Conservation (phyloP, 495 filamentous ascomycete species). For the Oleoguttula mirabilis region DNA sequence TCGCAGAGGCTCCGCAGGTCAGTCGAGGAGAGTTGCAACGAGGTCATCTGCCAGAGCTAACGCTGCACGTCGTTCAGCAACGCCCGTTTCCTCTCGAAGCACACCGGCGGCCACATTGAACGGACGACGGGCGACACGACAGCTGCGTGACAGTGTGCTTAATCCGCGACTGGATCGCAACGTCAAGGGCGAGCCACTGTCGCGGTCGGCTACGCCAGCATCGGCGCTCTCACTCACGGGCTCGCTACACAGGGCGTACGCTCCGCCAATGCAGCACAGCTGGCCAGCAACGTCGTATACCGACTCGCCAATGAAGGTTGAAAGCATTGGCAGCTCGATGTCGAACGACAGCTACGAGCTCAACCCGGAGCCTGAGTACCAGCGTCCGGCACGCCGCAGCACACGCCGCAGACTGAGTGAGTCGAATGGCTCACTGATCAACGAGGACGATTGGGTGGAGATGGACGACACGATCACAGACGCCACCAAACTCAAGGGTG, state of each 20-base stretch:
- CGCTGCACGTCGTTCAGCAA: slow-evolving; percentile 4
- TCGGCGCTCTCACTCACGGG: background rate
- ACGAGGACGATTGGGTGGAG: slow-evolving; percentile 16
- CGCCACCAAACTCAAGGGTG: slow-evolving; percentile 54
- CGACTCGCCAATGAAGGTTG: slow-evolving; percentile 4
- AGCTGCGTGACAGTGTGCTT: slow-evolving; percentile 16
- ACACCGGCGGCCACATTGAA: background rate
- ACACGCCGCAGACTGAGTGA: background rate
- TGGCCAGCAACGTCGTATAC: slow-evolving; percentile 7
- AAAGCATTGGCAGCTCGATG: slow-evolving; percentile 7
- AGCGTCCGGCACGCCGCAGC: too few species aligned
- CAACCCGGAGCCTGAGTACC: background rate
- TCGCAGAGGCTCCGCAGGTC: slow-evolving; percentile 5
- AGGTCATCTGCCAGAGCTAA: background rate
- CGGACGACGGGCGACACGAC: slow-evolving; percentile 2
- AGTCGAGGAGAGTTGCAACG: slow-evolving; percentile 4
- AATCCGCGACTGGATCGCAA: slow-evolving; percentile 16
- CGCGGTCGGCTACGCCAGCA: slow-evolving; percentile 9
- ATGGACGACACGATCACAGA: slow-evolving; percentile 22
- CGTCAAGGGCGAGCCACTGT: slow-evolving; percentile 16
- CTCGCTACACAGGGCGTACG: background rate
- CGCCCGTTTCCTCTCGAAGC: slow-evolving; percentile 2
- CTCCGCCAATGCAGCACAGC: slow-evolving; percentile 5
- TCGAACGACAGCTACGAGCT: slow-evolving; percentile 5
- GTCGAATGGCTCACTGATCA: slow-evolving; percentile 12